These are phyloP conservation scores for Citrus sp. DNA, from an alignment of 345 rosid species.

Conservation along the genomic window DNA sequence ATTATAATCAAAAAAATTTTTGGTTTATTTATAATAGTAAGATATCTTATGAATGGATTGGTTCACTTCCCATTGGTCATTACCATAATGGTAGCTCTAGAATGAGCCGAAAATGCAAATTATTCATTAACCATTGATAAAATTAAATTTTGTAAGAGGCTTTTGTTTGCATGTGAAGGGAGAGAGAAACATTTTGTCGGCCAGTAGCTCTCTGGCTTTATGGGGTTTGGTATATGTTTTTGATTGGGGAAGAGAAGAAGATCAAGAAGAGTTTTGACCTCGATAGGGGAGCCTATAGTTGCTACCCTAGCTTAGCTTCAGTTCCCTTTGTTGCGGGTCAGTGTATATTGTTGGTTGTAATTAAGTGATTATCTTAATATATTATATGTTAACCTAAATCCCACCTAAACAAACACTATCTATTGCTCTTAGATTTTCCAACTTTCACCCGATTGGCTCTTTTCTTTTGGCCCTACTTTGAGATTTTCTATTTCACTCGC, in stretches of 20 bases:
- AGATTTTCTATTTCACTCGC: not conserved
- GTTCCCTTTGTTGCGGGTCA: conserved; percentile 18
- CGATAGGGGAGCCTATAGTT: conserved; percentile 19
- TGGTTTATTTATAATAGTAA: conserved; percentile 12
- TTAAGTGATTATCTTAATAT: not conserved
- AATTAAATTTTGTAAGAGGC: not conserved
- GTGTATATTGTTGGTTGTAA: not conserved
- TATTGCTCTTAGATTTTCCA: conserved; percentile 21
- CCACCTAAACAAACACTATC: conserved; percentile 18
- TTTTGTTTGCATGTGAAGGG: conserved; percentile 20
- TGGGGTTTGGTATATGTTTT: conserved; percentile 14
- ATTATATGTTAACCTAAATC: not conserved
- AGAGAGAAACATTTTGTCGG: conserved; percentile 23
- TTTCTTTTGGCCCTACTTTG: not conserved
- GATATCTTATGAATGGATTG: not conserved
- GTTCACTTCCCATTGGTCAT: not conserved
- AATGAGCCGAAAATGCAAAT: not conserved
- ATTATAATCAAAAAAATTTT: conserved; percentile 17
- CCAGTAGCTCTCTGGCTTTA: conserved; percentile 4
- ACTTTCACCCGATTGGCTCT: not conserved
- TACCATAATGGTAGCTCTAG: not conserved
- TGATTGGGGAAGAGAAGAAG: not conserved
- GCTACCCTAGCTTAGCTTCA: not conserved
- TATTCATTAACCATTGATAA: not conserved
- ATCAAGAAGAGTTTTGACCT: conserved; percentile 34